A percentile compares a stretch with the other conserved stretches of the same genome.
These are phyloP conservation scores for Agrocybe chaxingu DNA, from an alignment of 768 basidiomycete genomes.

Conservation along the genomic window DNA sequence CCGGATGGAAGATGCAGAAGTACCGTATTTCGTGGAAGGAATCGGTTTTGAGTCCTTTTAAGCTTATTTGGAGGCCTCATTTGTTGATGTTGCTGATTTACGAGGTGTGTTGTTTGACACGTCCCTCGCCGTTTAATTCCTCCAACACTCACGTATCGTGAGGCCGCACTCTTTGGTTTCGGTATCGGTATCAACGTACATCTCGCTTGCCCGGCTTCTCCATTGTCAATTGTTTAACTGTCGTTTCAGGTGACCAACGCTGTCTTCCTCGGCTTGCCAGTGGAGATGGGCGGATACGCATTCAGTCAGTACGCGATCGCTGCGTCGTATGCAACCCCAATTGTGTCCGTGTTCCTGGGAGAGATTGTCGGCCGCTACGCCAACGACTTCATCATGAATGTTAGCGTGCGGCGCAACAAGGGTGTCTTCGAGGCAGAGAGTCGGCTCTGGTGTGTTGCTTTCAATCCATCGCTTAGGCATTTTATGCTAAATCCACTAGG, in stretches of 20 bases:
- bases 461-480: neutral
- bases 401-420: slow-evolving; percentile 42
- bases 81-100: slow-evolving; percentile 48
- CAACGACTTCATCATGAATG: slow-evolving; percentile 51
- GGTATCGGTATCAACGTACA: slow-evolving; percentile 59
- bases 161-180: slow-evolving; percentile 60
- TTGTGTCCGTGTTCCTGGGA: slow-evolving; percentile 53
- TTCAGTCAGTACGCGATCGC: slow-evolving; percentile 48
- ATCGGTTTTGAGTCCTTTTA: slow-evolving; percentile 41
- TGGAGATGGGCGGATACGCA: slow-evolving; percentile 48
- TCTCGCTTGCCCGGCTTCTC: neutral
- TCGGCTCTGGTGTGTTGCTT: slow-evolving; percentile 48
- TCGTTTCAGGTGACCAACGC: slow-evolving; percentile 56
- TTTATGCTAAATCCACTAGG: slow-evolving; percentile 28
- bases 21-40: slow-evolving; percentile 51
- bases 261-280: slow-evolving; percentile 57
- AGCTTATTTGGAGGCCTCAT: slow-evolving; percentile 64
- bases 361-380: slow-evolving; percentile 49
- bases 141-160: slow-evolving; percentile 10
- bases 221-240: neutral
- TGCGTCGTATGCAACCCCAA: slow-evolving; percentile 52
- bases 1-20: slow-evolving; percentile 54
- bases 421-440: slow-evolving; percentile 61
- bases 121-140: neutral
- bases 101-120: slow-evolving; percentile 32